Evolutionary conservation across 2,329 filamentous ascomycete species (phyloP), one percentile per base, ranked within the genome.

Genomic region (Colletotrichum coccodes): DNA sequence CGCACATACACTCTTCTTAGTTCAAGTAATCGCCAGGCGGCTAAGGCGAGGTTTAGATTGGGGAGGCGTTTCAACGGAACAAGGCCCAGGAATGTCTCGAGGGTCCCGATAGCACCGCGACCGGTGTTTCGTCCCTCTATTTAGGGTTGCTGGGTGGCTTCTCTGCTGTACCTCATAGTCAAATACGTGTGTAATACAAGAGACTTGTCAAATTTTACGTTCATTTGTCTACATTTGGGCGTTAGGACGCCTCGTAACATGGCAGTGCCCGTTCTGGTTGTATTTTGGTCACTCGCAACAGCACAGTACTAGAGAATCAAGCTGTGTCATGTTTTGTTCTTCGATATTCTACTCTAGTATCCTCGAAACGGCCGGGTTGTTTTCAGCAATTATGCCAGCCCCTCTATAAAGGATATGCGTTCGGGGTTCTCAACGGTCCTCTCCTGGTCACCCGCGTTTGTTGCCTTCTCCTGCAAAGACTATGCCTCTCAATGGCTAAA

Each of bases 171-270:
- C 56, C 30, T 61, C 34, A 14, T 53, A 32, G 18, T 56, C 40
- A 32, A 34, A 50, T 40, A 56, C 36, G 36, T 67, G 63, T 47
- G 58, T 50, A 56, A 67, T 67, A 63, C 42, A 67, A 67, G 59
- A 56, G n/a, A 14, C 58, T 57, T 50, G n/a, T n/a, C n/a, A n/a
- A 49, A 28, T n/a, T 44, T 67, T 5, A 34, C 28, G 23, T 23
- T 9, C 4, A 4, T n/a, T 53, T 30, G 12, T 23, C n/a, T 14
- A 16, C 14, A 2, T 18, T 11, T 23, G n/a, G n/a, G 32, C 21
- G 6, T 3, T 12, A 23, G n/a, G n/a, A 8, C n/a, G 12, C 12
- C n/a, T 23, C n/a, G n/a, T 36, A 12, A 16, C 50, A 14, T 36
- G n/a, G n/a, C n/a, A n/a, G n/a, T n/a, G n/a, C n/a, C n/a, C n/a